Percentiles rank a stretch among this genome's conserved stretches.
phyloP scores from a whole-genome alignment of 2,329 filamentous ascomycete species.

The Fusarium subtropicale region DNA sequence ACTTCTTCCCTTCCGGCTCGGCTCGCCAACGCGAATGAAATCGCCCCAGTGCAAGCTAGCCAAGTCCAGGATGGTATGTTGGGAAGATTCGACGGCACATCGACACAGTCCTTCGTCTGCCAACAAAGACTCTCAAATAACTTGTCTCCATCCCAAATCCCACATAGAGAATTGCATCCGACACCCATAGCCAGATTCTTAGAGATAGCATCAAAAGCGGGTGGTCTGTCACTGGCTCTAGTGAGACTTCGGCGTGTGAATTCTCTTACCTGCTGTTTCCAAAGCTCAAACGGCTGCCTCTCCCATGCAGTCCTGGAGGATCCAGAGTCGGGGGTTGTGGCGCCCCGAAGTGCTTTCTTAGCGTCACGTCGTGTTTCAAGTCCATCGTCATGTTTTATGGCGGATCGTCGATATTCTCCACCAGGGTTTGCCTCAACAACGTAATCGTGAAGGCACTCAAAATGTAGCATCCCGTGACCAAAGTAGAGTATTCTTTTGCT shows the following conservation, averaged over 20 bases:
- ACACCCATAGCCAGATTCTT: neutral
- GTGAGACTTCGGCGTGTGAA: neutral
- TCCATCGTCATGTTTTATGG: fast-evolving
- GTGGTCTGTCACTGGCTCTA: neutral
- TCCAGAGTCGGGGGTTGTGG: fast-evolving
- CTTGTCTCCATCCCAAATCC: neutral
- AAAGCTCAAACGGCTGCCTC: neutral
- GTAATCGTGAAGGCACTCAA: neutral
- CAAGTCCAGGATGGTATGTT: neutral
- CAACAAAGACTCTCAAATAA: neutral
- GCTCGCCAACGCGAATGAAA: neutral
- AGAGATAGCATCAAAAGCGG: neutral
- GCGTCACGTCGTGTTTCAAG: neutral
- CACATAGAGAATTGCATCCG: neutral
- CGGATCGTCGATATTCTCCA: neutral
- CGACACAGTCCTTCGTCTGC: neutral
- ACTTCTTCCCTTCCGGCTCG: neutral
- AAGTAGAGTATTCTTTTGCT: neutral
- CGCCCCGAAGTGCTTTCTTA: neutral
- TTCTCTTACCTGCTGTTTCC: neutral
- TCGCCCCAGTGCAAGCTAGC: neutral
- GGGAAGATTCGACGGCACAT: neutral
- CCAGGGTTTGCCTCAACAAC: neutral
- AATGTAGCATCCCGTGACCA: neutral
- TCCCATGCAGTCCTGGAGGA: fast-evolving